Evolutionary conservation across 2,329 filamentous ascomycete genomes (phyloP).

Genomic region (Colletotrichum sansevieriae): DNA sequence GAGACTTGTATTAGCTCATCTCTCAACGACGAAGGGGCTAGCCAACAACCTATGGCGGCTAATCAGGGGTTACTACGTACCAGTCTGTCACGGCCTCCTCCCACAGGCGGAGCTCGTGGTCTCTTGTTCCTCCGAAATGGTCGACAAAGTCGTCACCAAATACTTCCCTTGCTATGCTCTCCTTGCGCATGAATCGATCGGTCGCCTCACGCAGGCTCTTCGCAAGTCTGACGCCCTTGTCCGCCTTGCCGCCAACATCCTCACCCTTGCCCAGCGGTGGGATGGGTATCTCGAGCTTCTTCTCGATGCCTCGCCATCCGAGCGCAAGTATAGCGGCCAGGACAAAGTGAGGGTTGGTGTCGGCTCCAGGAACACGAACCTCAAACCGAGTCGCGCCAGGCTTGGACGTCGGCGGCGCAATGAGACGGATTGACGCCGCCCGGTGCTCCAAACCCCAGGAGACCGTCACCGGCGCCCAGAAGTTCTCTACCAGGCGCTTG

Average conservation of each 20-base stretch:
- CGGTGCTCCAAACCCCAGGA: slow-evolving; percentile 98
- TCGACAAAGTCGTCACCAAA: slow-evolving; percentile 97
- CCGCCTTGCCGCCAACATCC: slow-evolving; percentile 78
- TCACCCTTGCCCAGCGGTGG: slow-evolving; percentile 88
- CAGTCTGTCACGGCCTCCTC: slow-evolving; percentile 98
- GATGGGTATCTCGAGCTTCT: slow-evolving; percentile 86
- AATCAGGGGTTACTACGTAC: slow-evolving; percentile 65
- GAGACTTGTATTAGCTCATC: background rate
- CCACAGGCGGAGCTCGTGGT: slow-evolving; percentile 92
- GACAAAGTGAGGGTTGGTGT: slow-evolving; percentile 90
- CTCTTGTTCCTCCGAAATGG: slow-evolving; percentile 90
- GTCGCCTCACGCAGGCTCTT: slow-evolving; percentile 90
- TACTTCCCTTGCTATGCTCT: slow-evolving; percentile 91
- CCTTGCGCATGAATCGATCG: slow-evolving; percentile 79
- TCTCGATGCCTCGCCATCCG: slow-evolving; percentile 92
- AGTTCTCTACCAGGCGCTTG: slow-evolving; percentile 98
- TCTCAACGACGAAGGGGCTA: background rate
- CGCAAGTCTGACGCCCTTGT: slow-evolving; percentile 82
- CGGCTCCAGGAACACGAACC: slow-evolving; percentile 92
- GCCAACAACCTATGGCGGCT: background rate
- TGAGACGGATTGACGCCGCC: slow-evolving; percentile 89
- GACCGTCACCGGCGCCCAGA: slow-evolving; percentile 98
- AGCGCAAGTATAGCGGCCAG: slow-evolving; percentile 88
- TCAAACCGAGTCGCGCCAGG: slow-evolving; percentile 92
- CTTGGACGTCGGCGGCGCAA: slow-evolving; percentile 87